Conservation (phyloP, 2,329 filamentous ascomycete genomes). For the Aspergillus pseudotamarii region DNA sequence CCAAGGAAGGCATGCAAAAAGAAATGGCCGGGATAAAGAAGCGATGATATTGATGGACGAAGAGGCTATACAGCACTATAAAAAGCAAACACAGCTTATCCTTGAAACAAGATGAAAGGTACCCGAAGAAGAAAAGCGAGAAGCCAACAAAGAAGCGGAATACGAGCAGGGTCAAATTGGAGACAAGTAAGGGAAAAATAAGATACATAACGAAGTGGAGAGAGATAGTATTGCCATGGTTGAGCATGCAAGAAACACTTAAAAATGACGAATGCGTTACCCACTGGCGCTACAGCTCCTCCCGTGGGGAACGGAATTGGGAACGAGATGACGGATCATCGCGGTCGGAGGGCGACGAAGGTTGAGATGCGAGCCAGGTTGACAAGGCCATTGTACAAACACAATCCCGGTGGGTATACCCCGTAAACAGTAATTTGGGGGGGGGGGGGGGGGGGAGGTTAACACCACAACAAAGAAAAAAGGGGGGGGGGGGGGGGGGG, state of each 20-base stretch:
- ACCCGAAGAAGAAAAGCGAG: slow-evolving; percentile 6
- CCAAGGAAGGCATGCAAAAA: background rate
- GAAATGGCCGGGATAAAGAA: background rate
- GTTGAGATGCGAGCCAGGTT: slow-evolving; percentile 10
- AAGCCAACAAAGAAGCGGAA: slow-evolving; percentile 8
- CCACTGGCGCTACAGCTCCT: background rate
- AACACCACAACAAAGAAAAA: no score
- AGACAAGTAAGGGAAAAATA: slow-evolving; percentile 21
- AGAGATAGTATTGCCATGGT: slow-evolving; percentile 16
- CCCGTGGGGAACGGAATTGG: slow-evolving; percentile 15
- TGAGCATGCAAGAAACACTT: slow-evolving; percentile 27
- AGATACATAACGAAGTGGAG: slow-evolving; percentile 29
- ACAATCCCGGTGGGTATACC: background rate
- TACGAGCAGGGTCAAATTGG: slow-evolving; percentile 7
- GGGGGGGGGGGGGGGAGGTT: background rate
- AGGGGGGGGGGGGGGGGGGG: background rate
- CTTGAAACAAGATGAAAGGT: slow-evolving; percentile 7
- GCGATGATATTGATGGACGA: background rate
- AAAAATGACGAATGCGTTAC: slow-evolving; percentile 32
- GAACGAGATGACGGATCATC: slow-evolving; percentile 17
- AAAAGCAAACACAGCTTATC: background rate
- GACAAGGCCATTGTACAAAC: slow-evolving; percentile 17
- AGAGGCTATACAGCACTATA: background rate
- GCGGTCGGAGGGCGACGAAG: slow-evolving; percentile 11
- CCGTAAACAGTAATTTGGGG: background rate